phyloP scores from a whole-genome alignment of 805 yeast species.

The Ascoidea rubescens region DNA sequence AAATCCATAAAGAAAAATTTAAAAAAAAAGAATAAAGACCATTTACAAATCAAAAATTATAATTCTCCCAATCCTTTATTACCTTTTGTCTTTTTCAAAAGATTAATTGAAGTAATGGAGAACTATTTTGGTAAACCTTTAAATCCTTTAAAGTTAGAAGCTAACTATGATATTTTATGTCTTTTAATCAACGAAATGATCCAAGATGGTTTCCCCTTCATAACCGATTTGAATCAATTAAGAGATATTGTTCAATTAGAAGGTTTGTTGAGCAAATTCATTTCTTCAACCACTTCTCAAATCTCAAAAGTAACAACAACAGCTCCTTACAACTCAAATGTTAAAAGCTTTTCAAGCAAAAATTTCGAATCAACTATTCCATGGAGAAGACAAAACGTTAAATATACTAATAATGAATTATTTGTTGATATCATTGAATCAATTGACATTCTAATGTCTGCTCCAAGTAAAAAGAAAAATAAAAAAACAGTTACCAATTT shows the following conservation, averaged over 20 bases:
- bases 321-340: slow-evolving; percentile 2
- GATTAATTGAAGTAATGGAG: slow-evolving; percentile 34
- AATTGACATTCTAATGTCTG: slow-evolving; percentile 37
- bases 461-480: slow-evolving; percentile 13
- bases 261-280: slow-evolving; percentile 37
- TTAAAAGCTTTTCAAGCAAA: not conserved
- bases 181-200: slow-evolving; percentile 64
- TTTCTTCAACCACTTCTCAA: slow-evolving; percentile 24
- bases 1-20: not conserved
- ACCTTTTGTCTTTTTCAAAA: slow-evolving; percentile 38
- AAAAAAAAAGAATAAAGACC: slow-evolving; percentile 3
- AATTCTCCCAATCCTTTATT: slow-evolving; percentile 30
- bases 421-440: slow-evolving; percentile 72
- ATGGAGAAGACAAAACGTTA: slow-evolving; percentile 69
- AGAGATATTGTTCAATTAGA: slow-evolving; percentile 57
- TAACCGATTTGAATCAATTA: slow-evolving; percentile 58
- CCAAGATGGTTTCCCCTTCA: slow-evolving; percentile 62
- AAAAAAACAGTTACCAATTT: slow-evolving; percentile 17
- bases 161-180: slow-evolving; percentile 58
- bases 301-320: slow-evolving; percentile 10
- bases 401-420: slow-evolving; percentile 69
- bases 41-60: slow-evolving; percentile 16
- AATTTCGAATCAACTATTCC: slow-evolving; percentile 27
- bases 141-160: slow-evolving; percentile 41
- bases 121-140: slow-evolving; percentile 49